A percentile compares a stretch with the other conserved stretches of the same genome.
Conservation (phyloP, 805 yeast genomes). For the Citeromyces nyonsensis region DNA sequence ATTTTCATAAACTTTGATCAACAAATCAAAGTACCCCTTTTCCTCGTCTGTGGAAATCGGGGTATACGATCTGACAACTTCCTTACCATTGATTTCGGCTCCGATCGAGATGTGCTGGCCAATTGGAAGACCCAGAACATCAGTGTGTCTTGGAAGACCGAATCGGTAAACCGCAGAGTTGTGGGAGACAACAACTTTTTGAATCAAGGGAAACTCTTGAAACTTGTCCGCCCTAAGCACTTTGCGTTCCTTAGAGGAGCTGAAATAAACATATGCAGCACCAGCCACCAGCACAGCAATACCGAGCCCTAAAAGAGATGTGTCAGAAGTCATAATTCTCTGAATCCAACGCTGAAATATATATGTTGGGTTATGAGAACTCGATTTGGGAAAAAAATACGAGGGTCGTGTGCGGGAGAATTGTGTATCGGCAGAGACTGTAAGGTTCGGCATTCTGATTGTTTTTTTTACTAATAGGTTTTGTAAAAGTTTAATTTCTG, state of each 20-base stretch:
- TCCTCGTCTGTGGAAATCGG: slow-evolving; percentile 69
- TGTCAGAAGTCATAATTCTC: too few species aligned
- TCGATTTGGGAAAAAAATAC: too few species aligned
- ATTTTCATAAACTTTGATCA: slow-evolving; percentile 73
- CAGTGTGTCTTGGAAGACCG: slow-evolving; percentile 60
- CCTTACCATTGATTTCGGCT: slow-evolving; percentile 66
- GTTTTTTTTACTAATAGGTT: too few species aligned
- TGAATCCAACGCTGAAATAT: too few species aligned
- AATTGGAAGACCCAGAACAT: slow-evolving; percentile 75
- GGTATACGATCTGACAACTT: slow-evolving; percentile 75
- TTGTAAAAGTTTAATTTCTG: too few species aligned
- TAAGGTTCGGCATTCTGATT: too few species aligned
- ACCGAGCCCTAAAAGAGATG: too few species aligned
- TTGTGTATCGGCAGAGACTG: too few species aligned
- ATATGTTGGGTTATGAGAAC: too few species aligned
- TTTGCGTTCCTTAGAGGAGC: slow-evolving; percentile 21
- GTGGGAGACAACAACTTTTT: slow-evolving; percentile 62
- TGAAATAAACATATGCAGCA: slow-evolving; percentile 16
- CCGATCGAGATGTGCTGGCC: slow-evolving; percentile 87
- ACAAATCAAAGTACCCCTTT: slow-evolving; percentile 69
- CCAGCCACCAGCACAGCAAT: slow-evolving; percentile 18
- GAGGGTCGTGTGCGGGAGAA: too few species aligned
- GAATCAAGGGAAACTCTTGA: slow-evolving; percentile 66
- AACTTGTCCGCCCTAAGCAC: slow-evolving; percentile 54
- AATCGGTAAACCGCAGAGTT: slow-evolving; percentile 77